phyloP scores from a whole-genome alignment of 805 yeast genomes.

The Saturnispora zaruensis region DNA sequence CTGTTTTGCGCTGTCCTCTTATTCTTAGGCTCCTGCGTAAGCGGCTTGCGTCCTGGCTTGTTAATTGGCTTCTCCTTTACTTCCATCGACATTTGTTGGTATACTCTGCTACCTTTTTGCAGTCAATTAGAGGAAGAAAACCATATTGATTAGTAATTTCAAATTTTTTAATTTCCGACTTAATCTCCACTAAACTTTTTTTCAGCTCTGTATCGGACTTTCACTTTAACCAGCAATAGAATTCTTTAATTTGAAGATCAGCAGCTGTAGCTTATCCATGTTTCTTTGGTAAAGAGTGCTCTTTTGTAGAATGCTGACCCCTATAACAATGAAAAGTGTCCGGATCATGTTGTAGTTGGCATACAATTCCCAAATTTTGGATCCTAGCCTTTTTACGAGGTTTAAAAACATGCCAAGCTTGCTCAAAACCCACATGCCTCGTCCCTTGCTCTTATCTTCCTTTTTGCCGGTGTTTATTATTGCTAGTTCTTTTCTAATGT shows the following conservation, averaged over 20 bases:
- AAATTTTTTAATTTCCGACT: neutral
- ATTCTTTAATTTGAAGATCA: neutral
- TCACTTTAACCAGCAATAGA: neutral
- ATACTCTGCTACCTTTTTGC: neutral
- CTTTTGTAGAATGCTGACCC: neutral
- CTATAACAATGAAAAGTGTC: neutral
- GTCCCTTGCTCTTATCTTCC: neutral
- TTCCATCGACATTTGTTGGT: neutral
- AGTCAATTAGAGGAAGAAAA: neutral
- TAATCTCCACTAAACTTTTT: neutral
- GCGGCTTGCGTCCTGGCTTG: slow-evolving; percentile 78
- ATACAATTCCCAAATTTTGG: neutral
- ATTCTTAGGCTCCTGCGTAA: slow-evolving; percentile 62
- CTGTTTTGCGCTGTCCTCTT: slow-evolving; percentile 95
- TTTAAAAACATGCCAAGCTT: neutral
- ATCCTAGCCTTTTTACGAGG: neutral
- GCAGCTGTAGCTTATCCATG: neutral
- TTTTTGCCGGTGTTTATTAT: slow-evolving; percentile 4
- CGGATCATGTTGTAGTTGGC: neutral
- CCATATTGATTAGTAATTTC: neutral
- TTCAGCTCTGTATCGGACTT: neutral
- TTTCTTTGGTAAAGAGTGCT: neutral
- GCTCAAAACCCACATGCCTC: neutral
- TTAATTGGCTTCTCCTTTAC: neutral
- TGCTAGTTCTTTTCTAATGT: slow-evolving; percentile 35